phyloP scores from a whole-genome alignment of 2,329 filamentous ascomycete species.

The Talaromyces pinophilus region DNA sequence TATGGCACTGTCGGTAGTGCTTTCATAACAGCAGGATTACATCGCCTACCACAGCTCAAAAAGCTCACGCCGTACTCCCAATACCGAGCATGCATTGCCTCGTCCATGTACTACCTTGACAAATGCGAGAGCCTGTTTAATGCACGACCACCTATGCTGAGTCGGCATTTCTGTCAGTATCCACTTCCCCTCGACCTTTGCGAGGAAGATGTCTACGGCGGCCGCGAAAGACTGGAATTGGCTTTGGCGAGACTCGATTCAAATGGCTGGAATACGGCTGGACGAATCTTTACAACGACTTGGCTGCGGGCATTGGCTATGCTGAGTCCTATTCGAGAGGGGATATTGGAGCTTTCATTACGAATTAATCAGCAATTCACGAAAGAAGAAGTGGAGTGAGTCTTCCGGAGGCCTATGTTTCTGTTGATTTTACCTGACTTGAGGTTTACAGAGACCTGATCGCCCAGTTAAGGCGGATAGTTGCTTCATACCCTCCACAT shows the following conservation, averaged over 20 bases:
- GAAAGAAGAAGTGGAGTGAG: constrained; percentile 3
- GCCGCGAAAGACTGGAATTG: constrained; percentile 4
- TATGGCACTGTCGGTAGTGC: constrained; percentile 3
- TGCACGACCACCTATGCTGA: constrained; percentile 7
- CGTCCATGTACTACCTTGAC: constrained; percentile 11
- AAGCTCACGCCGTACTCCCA: constrained; percentile 1
- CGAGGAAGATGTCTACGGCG: constrained; percentile 1
- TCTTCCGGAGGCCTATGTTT: not conserved
- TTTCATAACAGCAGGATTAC: constrained; percentile 5
- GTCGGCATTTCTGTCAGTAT: not conserved
- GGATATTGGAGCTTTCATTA: constrained; percentile 15
- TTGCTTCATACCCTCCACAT: constrained; percentile 12
- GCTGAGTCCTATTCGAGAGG: constrained; percentile 15
- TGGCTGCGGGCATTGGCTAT: constrained; percentile 12
- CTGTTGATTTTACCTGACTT: not conserved
- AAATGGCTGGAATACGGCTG: constrained; percentile 18
- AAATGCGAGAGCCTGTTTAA: constrained; percentile 9
- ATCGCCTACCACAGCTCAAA: not conserved
- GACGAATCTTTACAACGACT: not conserved
- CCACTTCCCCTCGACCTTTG: constrained; percentile 12
- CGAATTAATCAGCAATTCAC: not conserved
- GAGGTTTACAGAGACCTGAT: not conserved
- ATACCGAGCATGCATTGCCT: constrained; percentile 8
- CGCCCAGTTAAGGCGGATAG: not conserved
- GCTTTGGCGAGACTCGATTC: constrained; percentile 12